Base-by-base conservation (phyloP, 2,329 filamentous ascomycete species). In the Ophiocordyceps camponoti-leonardi region DNA sequence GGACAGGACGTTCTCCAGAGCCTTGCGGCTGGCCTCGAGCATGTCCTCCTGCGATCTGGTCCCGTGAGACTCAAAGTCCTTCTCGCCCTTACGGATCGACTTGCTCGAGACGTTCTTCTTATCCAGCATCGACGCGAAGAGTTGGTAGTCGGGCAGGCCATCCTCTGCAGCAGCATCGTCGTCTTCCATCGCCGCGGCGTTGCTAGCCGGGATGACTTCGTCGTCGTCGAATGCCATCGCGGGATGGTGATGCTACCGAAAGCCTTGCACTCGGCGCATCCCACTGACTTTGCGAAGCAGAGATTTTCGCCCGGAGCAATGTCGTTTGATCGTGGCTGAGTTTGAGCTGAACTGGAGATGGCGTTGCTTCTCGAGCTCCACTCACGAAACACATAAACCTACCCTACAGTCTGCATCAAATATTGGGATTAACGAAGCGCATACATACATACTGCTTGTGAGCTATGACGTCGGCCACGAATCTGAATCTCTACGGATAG, bases 61-160 rank as follows among this genome's bases (percentile, higher is more conserved):
- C 43, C 85, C 84, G 63, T 96, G 87, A 26, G 84, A 81, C 65
- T 96, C 92, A 61, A 95, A 98, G 66, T 98, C 92, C 63, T 98
- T 98, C 61, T 94, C 87, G 49, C 92, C 92, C 51, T 87, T 86
- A 52, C 90, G 87, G 33, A 94, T 86, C 12, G 88, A 73, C 53
- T 78, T 77, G 44, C 69, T 62, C 10, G 71, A 72, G 41, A 71
- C 62, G 42, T 67, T 64, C 45, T 67, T 64, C 56, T 74, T 73
- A 49, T 66, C 60, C 50, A 72, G 69, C 50, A 74, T 62, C 28
- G 71, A 65, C 4, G 67, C 66, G 50, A 80, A 79, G 50, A 88
- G 81, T 51, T 84, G 81, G 61, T 90, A 95, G 64, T 96, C 90
- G 56, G 88, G 86, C 2, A 81, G 76, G 60, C 88, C 83, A 54